Base-by-base conservation (phyloP, 352 stramenopile genomes). In the Pythium phragmitis region DNA sequence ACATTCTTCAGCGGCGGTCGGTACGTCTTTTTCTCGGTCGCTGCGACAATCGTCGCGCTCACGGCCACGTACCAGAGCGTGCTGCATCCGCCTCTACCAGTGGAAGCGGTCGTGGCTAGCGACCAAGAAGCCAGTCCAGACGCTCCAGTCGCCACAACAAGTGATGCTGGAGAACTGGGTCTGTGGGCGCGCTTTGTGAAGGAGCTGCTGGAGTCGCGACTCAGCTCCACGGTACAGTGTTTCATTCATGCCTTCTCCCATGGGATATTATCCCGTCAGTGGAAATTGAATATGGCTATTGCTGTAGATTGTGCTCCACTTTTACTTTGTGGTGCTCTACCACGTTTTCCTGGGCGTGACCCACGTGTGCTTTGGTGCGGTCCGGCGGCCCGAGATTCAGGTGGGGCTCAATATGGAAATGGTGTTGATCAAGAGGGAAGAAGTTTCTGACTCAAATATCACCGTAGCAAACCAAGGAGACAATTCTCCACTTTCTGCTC, bases 401-500 rank as follows among this genome's bases (percentile, higher is more conserved):
- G 76, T 84, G 36, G 21, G 46, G 7, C 4, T n/a, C 23, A 45
- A 45, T 8, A 46, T 46, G 13, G 39, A 46, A 7, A 46, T 39
- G 34, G 34, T 9, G 34, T 39, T 39, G 2, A 30, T 30, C 26
- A 30, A 5, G 26, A 30, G 47, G 19, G 23, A 19, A 48, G n/a
- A 8, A 11, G 14, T 2, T 50, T 30, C 16, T 50, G 21, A 30
- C 17, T 21, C 21, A 21, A 21, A 21, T 21, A 21, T 21, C 21
- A 21, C 21, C 21, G 21, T 21, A 21, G 71, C 83, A 88, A 76
- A 90, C 83, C 23, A 92, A 92, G 46, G 83, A 92, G 56, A 90
- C 79, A 19, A 80, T 92, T 58, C 77, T 92, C 52, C 81, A 87
- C 46, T 92, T 90, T 43, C 64, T 89, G 19, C 61, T 92, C 57